Percentiles rank a stretch among this genome's conserved stretches.
These are phyloP conservation scores for Crucihimalaya himalaica DNA, from an alignment of 345 rosid species.

Conservation along the genomic window DNA sequence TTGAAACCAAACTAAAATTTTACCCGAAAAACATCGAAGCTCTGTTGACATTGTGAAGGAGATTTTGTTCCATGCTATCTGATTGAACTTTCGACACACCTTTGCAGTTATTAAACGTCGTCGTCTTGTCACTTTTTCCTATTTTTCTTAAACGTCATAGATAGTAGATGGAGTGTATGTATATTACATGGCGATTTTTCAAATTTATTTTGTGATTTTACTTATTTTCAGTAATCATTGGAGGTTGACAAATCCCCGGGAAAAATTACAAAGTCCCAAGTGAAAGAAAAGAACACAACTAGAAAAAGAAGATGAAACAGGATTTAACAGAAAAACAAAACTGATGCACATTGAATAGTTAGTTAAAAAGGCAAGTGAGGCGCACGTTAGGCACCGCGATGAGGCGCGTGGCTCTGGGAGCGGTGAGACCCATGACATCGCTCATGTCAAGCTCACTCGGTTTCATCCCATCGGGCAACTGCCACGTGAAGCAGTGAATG, in stretches of 20 bases:
- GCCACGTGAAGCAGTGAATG: slow-evolving; percentile 80
- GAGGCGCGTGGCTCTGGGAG: slow-evolving; percentile 73
- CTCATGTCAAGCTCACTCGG: slow-evolving; percentile 82
- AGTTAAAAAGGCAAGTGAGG: slow-evolving; percentile 40
- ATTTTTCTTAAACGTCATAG: neutral
- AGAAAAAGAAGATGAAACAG: neutral
- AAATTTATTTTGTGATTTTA: neutral
- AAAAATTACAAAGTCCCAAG: neutral
- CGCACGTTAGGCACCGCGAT: slow-evolving; percentile 63
- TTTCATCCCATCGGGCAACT: slow-evolving; percentile 85
- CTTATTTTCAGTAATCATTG: neutral
- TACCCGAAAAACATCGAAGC: neutral
- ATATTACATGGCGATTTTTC: neutral
- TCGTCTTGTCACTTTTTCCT: neutral
- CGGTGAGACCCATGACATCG: slow-evolving; percentile 84
- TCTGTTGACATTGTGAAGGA: neutral
- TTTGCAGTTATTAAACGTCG: neutral
- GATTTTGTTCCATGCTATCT: neutral
- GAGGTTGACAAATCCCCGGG: neutral
- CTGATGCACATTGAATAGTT: neutral
- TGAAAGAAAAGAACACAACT: neutral
- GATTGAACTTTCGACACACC: neutral
- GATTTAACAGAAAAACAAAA: neutral
- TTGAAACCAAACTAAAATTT: neutral
- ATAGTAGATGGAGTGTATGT: neutral